phyloP scores from a whole-genome alignment of 805 yeast species.

The Ogataea methanolica region DNA sequence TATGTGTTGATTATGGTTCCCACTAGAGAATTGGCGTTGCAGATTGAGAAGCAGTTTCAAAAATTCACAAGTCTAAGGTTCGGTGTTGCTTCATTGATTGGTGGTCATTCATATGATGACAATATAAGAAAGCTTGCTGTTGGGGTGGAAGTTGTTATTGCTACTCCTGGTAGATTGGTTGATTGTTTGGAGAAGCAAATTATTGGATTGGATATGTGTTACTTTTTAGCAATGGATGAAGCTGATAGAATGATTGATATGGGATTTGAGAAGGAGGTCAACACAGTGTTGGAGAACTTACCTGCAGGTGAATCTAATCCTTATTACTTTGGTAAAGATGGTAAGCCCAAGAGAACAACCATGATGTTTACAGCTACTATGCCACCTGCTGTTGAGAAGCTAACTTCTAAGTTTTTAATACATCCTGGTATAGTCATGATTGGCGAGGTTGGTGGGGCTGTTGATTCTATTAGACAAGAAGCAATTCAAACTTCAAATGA shows the following conservation, averaged over 20 bases:
- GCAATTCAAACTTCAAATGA: slow-evolving; percentile 49
- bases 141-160: slow-evolving; percentile 78
- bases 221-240: slow-evolving; percentile 79
- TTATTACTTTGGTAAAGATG: slow-evolving; percentile 22
- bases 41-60: slow-evolving; percentile 64
- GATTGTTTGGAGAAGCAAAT: slow-evolving; percentile 74
- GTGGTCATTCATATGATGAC: slow-evolving; percentile 83
- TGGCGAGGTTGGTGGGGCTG: slow-evolving; percentile 63
- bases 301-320: slow-evolving; percentile 43
- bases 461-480: slow-evolving; percentile 64
- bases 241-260: slow-evolving; percentile 95
- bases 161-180: slow-evolving; percentile 89
- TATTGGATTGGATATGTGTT: slow-evolving; percentile 54
- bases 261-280: slow-evolving; percentile 85
- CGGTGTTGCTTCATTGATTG: slow-evolving; percentile 65
- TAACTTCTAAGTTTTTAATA: slow-evolving; percentile 58
- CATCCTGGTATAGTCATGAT: slow-evolving; percentile 62
- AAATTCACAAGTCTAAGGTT: slow-evolving; percentile 32
- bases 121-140: slow-evolving; percentile 54
- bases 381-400: slow-evolving; percentile 64
- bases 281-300: slow-evolving; percentile 50
- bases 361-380: slow-evolving; percentile 96
- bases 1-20: slow-evolving; percentile 80
- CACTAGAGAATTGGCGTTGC: slow-evolving; percentile 89
- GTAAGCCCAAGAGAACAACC: slow-evolving; percentile 48